These are phyloP conservation scores for Ascochyta rabiei DNA, from an alignment of 2,329 filamentous ascomycete species.

Conservation along the genomic window DNA sequence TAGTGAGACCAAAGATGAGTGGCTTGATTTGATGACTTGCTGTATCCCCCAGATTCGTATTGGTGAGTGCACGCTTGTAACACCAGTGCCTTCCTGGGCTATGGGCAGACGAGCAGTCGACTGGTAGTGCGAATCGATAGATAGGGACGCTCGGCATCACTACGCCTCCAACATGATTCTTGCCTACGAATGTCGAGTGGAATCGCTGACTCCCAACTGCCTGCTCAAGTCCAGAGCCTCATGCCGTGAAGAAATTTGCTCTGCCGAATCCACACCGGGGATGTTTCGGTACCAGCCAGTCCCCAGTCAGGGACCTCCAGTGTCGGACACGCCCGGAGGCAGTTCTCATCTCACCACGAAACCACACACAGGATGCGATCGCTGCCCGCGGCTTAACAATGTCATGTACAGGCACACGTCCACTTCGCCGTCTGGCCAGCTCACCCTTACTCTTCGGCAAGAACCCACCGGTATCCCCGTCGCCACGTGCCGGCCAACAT, in stretches of 20 bases:
- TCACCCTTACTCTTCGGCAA: slow-evolving; percentile 5
- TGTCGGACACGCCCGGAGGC: slow-evolving; percentile 11
- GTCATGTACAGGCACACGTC: slow-evolving; percentile 10
- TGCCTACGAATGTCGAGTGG: background rate
- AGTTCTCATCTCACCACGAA: slow-evolving; percentile 14
- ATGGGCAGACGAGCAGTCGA: slow-evolving; percentile 6
- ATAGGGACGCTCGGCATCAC: slow-evolving; percentile 2
- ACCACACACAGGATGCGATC: slow-evolving; percentile 5
- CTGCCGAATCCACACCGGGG: slow-evolving; percentile 14
- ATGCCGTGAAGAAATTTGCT: slow-evolving; percentile 16
- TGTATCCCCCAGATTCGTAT: slow-evolving; percentile 10
- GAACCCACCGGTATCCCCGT: slow-evolving; percentile 6
- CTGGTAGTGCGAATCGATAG: background rate
- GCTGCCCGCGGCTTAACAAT: background rate
- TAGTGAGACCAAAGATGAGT: slow-evolving; percentile 11
- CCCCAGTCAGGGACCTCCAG: slow-evolving; percentile 6
- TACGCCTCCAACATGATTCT: slow-evolving; percentile 1
- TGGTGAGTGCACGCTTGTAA: slow-evolving; percentile 10
- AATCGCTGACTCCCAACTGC: background rate
- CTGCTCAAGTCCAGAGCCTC: background rate
- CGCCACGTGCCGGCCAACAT: slow-evolving; percentile 15
- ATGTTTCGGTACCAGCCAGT: slow-evolving; percentile 10
- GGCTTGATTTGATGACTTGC: slow-evolving; percentile 11
- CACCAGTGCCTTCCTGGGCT: slow-evolving; percentile 1
- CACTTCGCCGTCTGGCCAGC: slow-evolving; percentile 4